These are phyloP conservation scores for Cryptococcus maquisensis DNA, from an alignment of 1,284 basidiomycete genomes.

Conservation along the genomic window DNA sequence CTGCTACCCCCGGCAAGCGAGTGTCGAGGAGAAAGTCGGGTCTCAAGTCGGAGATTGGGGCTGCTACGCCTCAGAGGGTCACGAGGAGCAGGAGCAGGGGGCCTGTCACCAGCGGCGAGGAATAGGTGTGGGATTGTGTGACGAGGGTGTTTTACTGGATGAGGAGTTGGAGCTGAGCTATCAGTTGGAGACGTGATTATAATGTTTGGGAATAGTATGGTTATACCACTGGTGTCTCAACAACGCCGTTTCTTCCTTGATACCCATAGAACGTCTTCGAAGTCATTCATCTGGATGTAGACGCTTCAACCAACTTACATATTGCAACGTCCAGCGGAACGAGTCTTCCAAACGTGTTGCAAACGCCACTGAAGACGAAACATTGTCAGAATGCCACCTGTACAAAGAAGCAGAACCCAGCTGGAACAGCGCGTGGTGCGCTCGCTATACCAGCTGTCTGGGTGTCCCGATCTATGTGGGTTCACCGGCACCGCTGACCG, in stretches of 20 bases:
- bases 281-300: constrained; percentile 5
- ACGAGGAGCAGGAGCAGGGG: constrained; percentile 45
- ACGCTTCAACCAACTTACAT: not conserved
- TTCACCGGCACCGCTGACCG: no score
- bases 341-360: not conserved
- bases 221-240: constrained; percentile 14
- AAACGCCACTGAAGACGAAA: not conserved
- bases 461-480: no score
- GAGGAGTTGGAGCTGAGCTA: not conserved
- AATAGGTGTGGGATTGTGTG: no score
- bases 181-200: not conserved
- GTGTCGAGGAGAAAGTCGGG: constrained; percentile 2
- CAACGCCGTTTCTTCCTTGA: constrained; percentile 6
- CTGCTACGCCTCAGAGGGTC: constrained; percentile 28
- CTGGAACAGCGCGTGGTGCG: no score
- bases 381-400: no score
- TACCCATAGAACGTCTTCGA: not conserved
- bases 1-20: constrained; percentile 6
- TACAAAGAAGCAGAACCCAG: no score
- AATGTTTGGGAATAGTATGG: not conserved
- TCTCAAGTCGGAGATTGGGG: constrained; percentile 4
- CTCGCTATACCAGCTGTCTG: no score
- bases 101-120: constrained; percentile 29
- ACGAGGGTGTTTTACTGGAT: no score
- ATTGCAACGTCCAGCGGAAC: no score